These are phyloP conservation scores for Hamiltosporidium tvaerminnensis DNA, from an alignment of 371 early-diverging fungal genomes.

Conservation along the genomic window DNA sequence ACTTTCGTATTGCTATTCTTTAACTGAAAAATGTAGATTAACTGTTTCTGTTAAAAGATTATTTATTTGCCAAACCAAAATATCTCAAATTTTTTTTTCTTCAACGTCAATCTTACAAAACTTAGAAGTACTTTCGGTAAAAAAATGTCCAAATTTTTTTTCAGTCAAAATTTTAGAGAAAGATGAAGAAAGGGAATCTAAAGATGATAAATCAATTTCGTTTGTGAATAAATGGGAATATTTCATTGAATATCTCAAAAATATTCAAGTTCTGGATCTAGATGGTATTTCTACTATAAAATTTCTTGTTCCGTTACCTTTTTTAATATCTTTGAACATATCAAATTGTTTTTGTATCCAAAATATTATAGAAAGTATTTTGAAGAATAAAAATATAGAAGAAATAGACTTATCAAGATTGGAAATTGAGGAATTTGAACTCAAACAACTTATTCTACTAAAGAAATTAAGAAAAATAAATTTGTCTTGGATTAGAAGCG, in stretches of 20 bases:
- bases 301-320: background rate
- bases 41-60: conserved; percentile 5
- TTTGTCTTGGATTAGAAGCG: too few relatives aligned
- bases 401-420: conserved; percentile 17
- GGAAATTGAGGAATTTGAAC: conserved; percentile 3
- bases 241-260: too few relatives aligned
- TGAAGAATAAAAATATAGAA: conserved; percentile 4
- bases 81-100: conserved; percentile 10
- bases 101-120: too few relatives aligned
- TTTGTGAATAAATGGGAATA: too few relatives aligned
- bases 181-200: too few relatives aligned
- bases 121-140: too few relatives aligned
- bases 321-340: conserved; percentile 16
- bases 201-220: too few relatives aligned
- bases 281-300: conserved; percentile 13
- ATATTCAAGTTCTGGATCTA: conserved; percentile 9
- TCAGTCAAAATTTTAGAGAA: too few relatives aligned
- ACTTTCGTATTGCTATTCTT: conserved; percentile 25
- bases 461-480: too few relatives aligned
- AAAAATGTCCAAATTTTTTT: too few relatives aligned
- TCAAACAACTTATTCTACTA: too few relatives aligned
- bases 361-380: background rate
- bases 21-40: conserved; percentile 9
- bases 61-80: conserved; percentile 15
- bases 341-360: conserved; percentile 4